These are phyloP conservation scores for Ceratocystis diversiconidia DNA, from an alignment of 2,329 filamentous ascomycete species.

Conservation along the genomic window DNA sequence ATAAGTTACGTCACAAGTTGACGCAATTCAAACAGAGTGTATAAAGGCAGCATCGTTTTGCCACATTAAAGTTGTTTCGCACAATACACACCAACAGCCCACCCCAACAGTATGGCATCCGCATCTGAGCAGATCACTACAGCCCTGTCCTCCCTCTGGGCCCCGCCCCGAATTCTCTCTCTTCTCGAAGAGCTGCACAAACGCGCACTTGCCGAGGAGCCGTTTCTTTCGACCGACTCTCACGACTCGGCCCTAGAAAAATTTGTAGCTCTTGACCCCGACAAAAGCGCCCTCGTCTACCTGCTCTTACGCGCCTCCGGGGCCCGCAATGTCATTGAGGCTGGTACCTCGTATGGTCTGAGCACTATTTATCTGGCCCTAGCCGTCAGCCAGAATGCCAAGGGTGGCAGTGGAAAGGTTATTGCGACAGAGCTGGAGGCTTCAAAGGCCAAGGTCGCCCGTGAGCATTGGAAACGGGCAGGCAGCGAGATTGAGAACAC, in stretches of 20 bases:
- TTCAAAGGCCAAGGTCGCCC: conserved; percentile 37
- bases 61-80: no score
- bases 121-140: no score
- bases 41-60: no score
- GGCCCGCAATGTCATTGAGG: conserved; percentile 41
- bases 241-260: background rate
- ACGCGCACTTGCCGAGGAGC: no score
- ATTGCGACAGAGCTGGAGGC: conserved; percentile 48
- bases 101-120: no score
- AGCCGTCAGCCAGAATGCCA: conserved; percentile 35
- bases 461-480: conserved; percentile 38
- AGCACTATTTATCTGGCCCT: conserved; percentile 49
- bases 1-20: no score
- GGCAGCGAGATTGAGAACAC: conserved; percentile 34
- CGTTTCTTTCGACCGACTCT: no score
- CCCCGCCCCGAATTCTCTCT: no score
- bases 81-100: no score
- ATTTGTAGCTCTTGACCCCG: conserved; percentile 44
- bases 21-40: no score
- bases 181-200: no score
- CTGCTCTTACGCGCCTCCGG: conserved; percentile 35
- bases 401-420: conserved; percentile 25
- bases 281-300: conserved; percentile 45
- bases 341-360: conserved; percentile 47
- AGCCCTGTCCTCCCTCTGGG: no score